phyloP scores from a whole-genome alignment of 805 yeast species.

The Starmerella gropengiesseri region DNA sequence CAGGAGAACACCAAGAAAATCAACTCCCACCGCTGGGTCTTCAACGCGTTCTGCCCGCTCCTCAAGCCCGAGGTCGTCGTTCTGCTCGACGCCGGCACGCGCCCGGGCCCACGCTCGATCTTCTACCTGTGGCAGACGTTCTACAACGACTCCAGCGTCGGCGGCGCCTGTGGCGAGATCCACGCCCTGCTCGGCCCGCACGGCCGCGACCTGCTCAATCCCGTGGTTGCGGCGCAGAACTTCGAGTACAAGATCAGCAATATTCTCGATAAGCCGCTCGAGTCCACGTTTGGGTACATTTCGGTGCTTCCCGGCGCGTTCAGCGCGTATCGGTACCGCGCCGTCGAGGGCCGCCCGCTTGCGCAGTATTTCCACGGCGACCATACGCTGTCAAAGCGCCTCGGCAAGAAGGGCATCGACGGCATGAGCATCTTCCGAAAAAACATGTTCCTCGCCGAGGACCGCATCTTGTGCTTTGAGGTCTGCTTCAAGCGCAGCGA shows the following conservation, averaged over 20 bases:
- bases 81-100: conserved; percentile 54
- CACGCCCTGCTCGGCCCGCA: conserved; percentile 46
- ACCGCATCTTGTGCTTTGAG: conserved; percentile 55
- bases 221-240: conserved; percentile 54
- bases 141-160: conserved; percentile 46
- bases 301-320: conserved; percentile 61
- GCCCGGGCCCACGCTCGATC: conserved; percentile 47
- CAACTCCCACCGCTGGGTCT: conserved; percentile 60
- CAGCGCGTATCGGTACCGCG: conserved; percentile 51
- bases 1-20: conserved; percentile 55
- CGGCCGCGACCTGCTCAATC: conserved; percentile 37
- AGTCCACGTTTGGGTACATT: conserved; percentile 53
- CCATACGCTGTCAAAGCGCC: conserved; percentile 36
- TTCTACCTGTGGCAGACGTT: conserved; percentile 55
- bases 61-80: conserved; percentile 48
- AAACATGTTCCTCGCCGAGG: conserved; percentile 62
- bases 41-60: conserved; percentile 50
- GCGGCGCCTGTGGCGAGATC: conserved; percentile 66
- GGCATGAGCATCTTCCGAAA: conserved; percentile 55
- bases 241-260: conserved; percentile 59
- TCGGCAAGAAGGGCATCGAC: conserved; percentile 45
- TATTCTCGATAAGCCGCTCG: conserved; percentile 56
- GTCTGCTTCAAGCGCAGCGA: conserved; percentile 47
- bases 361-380: conserved; percentile 62
- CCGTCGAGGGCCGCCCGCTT: conserved; percentile 52